Evolutionary conservation across 2,329 filamentous ascomycete species (phyloP).

Genomic region (Phoma herbarum): DNA sequence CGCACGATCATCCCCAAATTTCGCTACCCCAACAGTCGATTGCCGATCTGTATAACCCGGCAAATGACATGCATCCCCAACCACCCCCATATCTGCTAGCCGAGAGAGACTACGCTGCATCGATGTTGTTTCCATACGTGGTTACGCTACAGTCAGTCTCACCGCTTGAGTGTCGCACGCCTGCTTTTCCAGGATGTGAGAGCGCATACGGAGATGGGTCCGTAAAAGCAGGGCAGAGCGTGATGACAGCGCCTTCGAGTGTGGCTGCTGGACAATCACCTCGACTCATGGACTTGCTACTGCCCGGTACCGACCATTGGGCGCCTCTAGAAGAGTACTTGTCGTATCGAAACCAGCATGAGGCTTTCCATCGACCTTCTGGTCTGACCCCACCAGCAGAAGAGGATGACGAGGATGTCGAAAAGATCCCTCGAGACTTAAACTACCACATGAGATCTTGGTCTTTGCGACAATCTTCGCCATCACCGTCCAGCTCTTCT

Average conservation of each 20-base stretch:
- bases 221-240: conserved; percentile 34
- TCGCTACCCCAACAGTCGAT: conserved; percentile 22
- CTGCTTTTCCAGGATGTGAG: conserved; percentile 46
- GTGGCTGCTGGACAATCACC: conserved; percentile 58
- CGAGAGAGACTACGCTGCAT: conserved; percentile 24
- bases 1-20: conserved; percentile 24
- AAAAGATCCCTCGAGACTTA: conserved; percentile 62
- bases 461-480: conserved; percentile 51
- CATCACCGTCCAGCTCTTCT: conserved; percentile 47
- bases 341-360: conserved; percentile 46
- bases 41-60: conserved; percentile 17
- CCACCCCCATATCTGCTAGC: conserved; percentile 22
- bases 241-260: conserved; percentile 45
- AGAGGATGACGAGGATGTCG: conserved; percentile 59
- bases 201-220: conserved; percentile 52
- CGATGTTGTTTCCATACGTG: conserved; percentile 36
- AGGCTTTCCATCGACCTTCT: conserved; percentile 45
- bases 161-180: conserved; percentile 45
- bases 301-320: conserved; percentile 60
- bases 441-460: conserved; percentile 46
- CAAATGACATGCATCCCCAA: conserved; percentile 24
- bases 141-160: conserved; percentile 38
- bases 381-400: conserved; percentile 42
- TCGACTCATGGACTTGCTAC: conserved; percentile 57
- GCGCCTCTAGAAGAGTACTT: conserved; percentile 51